Evolutionary conservation across 345 rosid species (phyloP).

Genomic region (Linum trigynum): DNA sequence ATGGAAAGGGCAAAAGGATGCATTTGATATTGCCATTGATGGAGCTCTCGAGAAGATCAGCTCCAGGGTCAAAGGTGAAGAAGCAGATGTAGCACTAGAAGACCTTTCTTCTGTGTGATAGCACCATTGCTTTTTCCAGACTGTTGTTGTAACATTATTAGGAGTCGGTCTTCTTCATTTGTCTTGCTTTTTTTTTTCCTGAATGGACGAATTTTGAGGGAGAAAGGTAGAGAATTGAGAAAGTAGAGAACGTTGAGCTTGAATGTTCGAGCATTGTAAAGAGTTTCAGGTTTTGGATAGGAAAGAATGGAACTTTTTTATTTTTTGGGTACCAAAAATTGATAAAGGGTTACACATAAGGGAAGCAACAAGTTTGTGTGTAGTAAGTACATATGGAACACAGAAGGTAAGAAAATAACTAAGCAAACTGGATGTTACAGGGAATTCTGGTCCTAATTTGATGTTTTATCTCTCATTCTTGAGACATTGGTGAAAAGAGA

Average conservation of each 20-base stretch:
- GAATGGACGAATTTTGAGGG: neutral
- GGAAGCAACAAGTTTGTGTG: no score
- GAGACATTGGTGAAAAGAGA: neutral
- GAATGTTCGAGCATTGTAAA: neutral
- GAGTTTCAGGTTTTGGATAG: neutral
- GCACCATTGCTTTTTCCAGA: neutral
- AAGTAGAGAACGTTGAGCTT: neutral
- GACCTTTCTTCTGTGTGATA: neutral
- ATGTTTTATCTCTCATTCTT: neutral
- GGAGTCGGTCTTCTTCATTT: neutral
- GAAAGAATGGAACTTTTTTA: constrained; percentile 19
- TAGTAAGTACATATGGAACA: no score
- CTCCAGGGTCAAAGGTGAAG: constrained; percentile 24
- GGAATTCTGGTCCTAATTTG: constrained; percentile 6
- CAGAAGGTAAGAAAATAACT: no score
- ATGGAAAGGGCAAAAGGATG: constrained; percentile 57
- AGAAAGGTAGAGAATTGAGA: neutral
- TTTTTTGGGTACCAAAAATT: constrained; percentile 9
- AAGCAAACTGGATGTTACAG: constrained; percentile 6
- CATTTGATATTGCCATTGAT: constrained; percentile 82
- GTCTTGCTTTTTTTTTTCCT: neutral
- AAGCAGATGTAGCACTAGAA: neutral
- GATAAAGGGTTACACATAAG: neutral
- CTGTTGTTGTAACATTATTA: constrained; percentile 10
- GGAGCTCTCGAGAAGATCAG: constrained; percentile 48